Conservation (phyloP, 495 filamentous ascomycete genomes). For the Xylaria castorea region DNA sequence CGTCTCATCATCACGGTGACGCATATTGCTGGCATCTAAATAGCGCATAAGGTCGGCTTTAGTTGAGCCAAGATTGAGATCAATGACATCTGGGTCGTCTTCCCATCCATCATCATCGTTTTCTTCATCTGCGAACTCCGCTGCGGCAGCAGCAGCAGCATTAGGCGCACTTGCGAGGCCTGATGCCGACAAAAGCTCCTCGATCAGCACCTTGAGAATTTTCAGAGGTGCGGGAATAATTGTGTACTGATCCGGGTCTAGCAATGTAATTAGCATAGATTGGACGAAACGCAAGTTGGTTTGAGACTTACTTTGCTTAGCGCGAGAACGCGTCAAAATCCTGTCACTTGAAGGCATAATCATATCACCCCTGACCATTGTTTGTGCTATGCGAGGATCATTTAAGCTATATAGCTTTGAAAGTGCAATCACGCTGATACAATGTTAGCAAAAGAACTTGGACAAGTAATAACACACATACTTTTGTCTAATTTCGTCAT, state of each 20-base stretch:
- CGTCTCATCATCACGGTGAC: slow-evolving; percentile 89
- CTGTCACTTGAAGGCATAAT: slow-evolving; percentile 80
- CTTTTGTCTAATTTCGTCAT: slow-evolving; percentile 97
- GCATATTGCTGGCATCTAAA: slow-evolving; percentile 65
- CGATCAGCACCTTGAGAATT: slow-evolving; percentile 93
- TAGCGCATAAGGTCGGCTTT: slow-evolving; percentile 82
- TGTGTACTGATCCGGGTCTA: slow-evolving; percentile 90
- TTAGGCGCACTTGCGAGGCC: slow-evolving; percentile 56
- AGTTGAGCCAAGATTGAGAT: slow-evolving; percentile 69
- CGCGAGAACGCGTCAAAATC: slow-evolving; percentile 91
- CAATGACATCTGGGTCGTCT: slow-evolving; percentile 76
- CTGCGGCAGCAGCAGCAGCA: slow-evolving; percentile 59
- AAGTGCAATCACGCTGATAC: slow-evolving; percentile 78
- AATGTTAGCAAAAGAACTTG: slow-evolving; percentile 44
- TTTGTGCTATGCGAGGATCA: slow-evolving; percentile 78
- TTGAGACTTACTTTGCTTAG: slow-evolving; percentile 67
- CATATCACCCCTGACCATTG: slow-evolving; percentile 88
- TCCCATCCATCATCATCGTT: slow-evolving; percentile 87
- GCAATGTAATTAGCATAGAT: slow-evolving; percentile 25
- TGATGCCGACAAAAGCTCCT: slow-evolving; percentile 77
- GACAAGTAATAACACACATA: slow-evolving; percentile 46
- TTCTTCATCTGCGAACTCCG: slow-evolving; percentile 63
- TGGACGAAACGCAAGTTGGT: not conserved
- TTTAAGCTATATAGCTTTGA: slow-evolving; percentile 87
- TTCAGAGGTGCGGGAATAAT: slow-evolving; percentile 86